Base-by-base conservation (phyloP, 495 filamentous ascomycete species). In the Aspergillus asperescens region DNA sequence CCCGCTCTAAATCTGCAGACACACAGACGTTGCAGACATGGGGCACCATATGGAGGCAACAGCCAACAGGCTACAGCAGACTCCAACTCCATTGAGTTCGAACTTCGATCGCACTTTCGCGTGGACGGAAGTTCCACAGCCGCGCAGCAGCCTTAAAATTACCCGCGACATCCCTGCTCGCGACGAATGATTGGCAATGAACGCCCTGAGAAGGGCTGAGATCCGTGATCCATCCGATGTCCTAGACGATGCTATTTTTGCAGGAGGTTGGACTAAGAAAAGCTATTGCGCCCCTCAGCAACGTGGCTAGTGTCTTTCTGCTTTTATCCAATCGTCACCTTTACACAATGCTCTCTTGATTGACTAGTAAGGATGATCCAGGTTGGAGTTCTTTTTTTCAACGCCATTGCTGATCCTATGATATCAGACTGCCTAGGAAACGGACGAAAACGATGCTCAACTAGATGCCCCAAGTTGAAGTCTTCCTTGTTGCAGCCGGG, bases 41-140 rank as follows among this genome's bases (percentile, higher is more conserved):
- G 48, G 5, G 25, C 38, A 20, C 18, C 22, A 39, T 34, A 18
- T 39, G 37, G 47, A 50, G 18, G 15, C 25, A 12, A n/a, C n/a
- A n/a, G n/a, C 27, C 25, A 16, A 19, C 19, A 29, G 25, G 25
- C n/a, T n/a, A 6, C 25, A 9, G 13, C 32, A 27, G 7, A 9
- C 18, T 23, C 29, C 29, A 32, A 29, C 29, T 47, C 27, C 15
- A 42, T 43, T 50, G 41, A 49, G 27, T 54, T 46, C 8, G 44
- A 25, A 49, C 24, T 54, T 46, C 8, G 44, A 25, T 43, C 20
- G 10, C 18, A 32, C 38, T 35, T 34, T 57, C 49, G 55, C 49
- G 55, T 57, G 55, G 55, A 43, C 44, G 44, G 29, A 27, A 22
- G 28, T 24, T 52, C 23, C 57, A 50, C 58, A 57, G 50, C 39